Evolutionary conservation across 2,329 filamentous ascomycete species (phyloP), one percentile per base, ranked within the genome.

Genomic region (Cytospora paraplurivora): DNA sequence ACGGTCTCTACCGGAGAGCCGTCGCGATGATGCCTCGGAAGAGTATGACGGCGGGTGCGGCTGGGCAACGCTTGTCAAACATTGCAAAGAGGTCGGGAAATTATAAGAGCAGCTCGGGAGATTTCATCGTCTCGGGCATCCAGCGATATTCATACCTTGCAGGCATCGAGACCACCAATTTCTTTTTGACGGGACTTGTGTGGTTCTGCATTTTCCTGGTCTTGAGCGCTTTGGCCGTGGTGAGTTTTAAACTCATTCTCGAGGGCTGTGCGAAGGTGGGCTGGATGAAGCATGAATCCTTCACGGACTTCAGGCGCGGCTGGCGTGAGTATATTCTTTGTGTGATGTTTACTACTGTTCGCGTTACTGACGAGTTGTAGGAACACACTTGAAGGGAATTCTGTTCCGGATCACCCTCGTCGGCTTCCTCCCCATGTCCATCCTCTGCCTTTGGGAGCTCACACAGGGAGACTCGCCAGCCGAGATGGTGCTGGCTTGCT

Each of bases 361-460:
- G 7, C 7, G 2, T 17, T 13, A 55, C 35, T 56, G 35, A 62
- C 41, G 12, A 51, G 15, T 19, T 33, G 27, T 19, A 62, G 59
- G 61, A 27, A 66, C 64, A 4, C 64, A 66, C 13, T 82, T 94
- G 71, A 93, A 93, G 79, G 92, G 92, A 67, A 94, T 96, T 70
- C 79, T 96, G 70, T 96, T 92, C 84, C 88, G 92, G 67, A 81
- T 94, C 72, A 84, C 91, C 34, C 83, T 95, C 59, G 93, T 96
- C 69, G 91, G 91, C 66, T 95, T 91, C 77, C 90, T 92, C 8
- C 91, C 93, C 75, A 93, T 95, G 85, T 86, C 87, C 62, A 87
- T 94, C 56, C 84, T 96, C 54, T 93, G 90, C 75, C 82, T 95
- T 69, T 96, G 92, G 92, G 91, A 96, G 72, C 85, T 95, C 63